Percentiles rank a stretch among this genome's conserved stretches.
These are phyloP conservation scores for Penicillium sp. DNA, from an alignment of 2,329 filamentous ascomycete species.

Conservation along the genomic window DNA sequence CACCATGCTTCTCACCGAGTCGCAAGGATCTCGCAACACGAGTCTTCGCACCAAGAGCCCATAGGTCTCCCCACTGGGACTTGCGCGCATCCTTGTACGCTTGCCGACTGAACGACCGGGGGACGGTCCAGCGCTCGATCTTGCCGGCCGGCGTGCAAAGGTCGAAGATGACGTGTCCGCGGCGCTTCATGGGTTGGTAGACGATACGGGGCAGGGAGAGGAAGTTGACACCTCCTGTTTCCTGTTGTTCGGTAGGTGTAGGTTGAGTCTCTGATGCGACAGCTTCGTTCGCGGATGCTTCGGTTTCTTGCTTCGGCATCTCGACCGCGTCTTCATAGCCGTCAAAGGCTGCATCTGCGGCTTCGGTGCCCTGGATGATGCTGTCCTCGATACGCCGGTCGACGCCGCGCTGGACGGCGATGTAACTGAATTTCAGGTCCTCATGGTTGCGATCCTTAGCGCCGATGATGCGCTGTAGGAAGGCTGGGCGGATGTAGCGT, in stretches of 20 bases:
- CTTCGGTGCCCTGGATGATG: slow-evolving; percentile 47
- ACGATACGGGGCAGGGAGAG: slow-evolving; percentile 70
- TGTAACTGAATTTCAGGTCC: slow-evolving; percentile 81
- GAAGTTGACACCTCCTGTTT: too few species aligned
- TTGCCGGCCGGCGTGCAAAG: slow-evolving; percentile 76
- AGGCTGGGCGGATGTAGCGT: slow-evolving; percentile 73
- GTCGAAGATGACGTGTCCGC: slow-evolving; percentile 80
- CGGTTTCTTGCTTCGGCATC: too few species aligned
- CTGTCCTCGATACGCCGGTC: slow-evolving; percentile 43
- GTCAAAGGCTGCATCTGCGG: slow-evolving; percentile 58
- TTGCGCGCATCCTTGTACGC: slow-evolving; percentile 92
- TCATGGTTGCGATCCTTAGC: slow-evolving; percentile 67
- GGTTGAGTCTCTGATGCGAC: too few species aligned
- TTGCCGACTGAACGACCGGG: slow-evolving; percentile 66
- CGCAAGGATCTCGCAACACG: slow-evolving; percentile 55
- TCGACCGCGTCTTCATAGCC: slow-evolving; percentile 61
- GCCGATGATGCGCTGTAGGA: slow-evolving; percentile 67
- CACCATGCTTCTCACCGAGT: slow-evolving; percentile 45
- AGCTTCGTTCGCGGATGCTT: too few species aligned
- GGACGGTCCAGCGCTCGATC: slow-evolving; percentile 89
- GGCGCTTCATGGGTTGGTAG: slow-evolving; percentile 73
- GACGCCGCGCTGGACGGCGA: slow-evolving; percentile 72
- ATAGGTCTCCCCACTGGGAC: slow-evolving; percentile 81
- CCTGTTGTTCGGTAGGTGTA: too few species aligned
- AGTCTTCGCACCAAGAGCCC: slow-evolving; percentile 90